These are phyloP conservation scores for Fusarium avenaceum DNA, from an alignment of 2,329 filamentous ascomycete genomes.

Conservation along the genomic window DNA sequence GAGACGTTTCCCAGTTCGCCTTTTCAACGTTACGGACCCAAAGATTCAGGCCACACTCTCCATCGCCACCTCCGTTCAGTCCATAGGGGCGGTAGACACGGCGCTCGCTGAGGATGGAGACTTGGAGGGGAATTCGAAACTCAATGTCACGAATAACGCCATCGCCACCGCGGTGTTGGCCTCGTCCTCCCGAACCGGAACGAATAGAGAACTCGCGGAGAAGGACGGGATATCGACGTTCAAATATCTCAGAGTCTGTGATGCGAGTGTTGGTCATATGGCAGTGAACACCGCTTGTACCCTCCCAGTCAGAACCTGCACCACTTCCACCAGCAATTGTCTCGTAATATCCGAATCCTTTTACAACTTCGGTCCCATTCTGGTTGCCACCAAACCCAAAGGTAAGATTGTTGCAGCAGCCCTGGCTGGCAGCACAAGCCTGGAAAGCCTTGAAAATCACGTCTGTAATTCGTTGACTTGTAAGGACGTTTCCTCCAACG, in stretches of 20 bases:
- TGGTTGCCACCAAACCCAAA: constrained; percentile 76
- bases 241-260: constrained; percentile 65
- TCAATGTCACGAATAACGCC: constrained; percentile 84
- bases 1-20: constrained; percentile 62
- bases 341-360: constrained; percentile 68
- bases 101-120: constrained; percentile 81
- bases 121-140: constrained; percentile 81
- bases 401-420: constrained; percentile 86
- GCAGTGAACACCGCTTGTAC: constrained; percentile 60
- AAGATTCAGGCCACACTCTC: constrained; percentile 82
- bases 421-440: constrained; percentile 83
- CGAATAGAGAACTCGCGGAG: constrained; percentile 78
- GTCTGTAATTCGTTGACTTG: constrained; percentile 60
- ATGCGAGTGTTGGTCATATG: constrained; percentile 85
- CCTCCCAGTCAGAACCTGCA: constrained; percentile 70
- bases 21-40: constrained; percentile 84
- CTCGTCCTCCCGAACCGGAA: constrained; percentile 72
- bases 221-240: constrained; percentile 75
- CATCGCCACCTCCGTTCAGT: constrained; percentile 84
- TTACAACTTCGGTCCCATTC: constrained; percentile 54
- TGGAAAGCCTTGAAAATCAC: constrained; percentile 76
- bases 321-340: constrained; percentile 75
- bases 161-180: constrained; percentile 77
- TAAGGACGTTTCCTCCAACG: constrained; percentile 81
- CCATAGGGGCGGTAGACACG: constrained; percentile 80